Conservation (phyloP, 2,329 filamentous ascomycete species). For the Colletotrichum tanaceti region DNA sequence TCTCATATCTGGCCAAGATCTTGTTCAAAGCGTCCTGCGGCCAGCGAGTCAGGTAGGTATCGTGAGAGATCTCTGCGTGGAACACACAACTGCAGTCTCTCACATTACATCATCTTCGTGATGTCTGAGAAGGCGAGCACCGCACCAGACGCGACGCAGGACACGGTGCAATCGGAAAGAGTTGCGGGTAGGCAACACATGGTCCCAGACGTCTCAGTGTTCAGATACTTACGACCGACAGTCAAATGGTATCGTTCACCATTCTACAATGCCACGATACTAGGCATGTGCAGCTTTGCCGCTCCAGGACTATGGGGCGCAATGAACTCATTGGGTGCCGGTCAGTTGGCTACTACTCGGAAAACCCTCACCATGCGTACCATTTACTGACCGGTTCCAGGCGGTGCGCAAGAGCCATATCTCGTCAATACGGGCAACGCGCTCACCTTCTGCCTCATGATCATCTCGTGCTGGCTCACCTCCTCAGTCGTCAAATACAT, state of each 20-base stretch:
- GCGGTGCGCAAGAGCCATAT: slow-evolving; percentile 72
- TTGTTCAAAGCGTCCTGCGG: neutral
- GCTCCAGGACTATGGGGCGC: slow-evolving; percentile 47
- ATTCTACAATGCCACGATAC: slow-evolving; percentile 47
- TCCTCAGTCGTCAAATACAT: slow-evolving; percentile 54
- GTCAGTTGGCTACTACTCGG: neutral
- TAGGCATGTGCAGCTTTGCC: slow-evolving; percentile 47
- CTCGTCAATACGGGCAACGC: slow-evolving; percentile 79
- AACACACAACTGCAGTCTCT: neutral
- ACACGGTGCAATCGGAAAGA: neutral
- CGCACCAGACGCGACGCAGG: neutral
- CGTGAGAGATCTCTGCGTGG: neutral
- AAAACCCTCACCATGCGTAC: neutral
- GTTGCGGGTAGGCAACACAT: neutral
- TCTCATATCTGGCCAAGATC: neutral
- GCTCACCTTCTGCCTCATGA: slow-evolving; percentile 71
- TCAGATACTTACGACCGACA: neutral
- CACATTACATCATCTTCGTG: too few relatives aligned
- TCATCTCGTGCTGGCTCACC: slow-evolving; percentile 55
- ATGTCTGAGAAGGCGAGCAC: slow-evolving; percentile 18
- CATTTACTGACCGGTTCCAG: slow-evolving; percentile 53
- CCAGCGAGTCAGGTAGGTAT: neutral
- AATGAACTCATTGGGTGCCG: slow-evolving; percentile 46
- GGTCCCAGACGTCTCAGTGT: too few relatives aligned
- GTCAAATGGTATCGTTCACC: slow-evolving; percentile 45